phyloP scores from a whole-genome alignment of 2,329 filamentous ascomycete genomes.

The Ophiocordyceps camponoti-saundersi region DNA sequence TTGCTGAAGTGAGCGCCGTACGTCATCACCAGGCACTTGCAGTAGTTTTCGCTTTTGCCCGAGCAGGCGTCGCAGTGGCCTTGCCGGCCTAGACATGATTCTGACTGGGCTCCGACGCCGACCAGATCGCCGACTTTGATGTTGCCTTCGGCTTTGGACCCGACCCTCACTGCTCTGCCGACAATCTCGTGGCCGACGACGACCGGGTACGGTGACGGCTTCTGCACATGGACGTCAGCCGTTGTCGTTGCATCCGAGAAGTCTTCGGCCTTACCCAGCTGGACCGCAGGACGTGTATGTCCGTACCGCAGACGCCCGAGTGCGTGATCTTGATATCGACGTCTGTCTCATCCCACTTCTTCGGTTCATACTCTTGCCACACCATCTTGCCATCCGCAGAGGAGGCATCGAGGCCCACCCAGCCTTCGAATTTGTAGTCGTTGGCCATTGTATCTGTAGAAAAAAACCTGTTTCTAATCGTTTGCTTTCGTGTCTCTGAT shows the following conservation, averaged over 20 bases:
- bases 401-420: constrained; percentile 25
- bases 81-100: constrained; percentile 30
- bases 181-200: constrained; percentile 52
- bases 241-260: background rate
- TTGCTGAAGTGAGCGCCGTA: constrained; percentile 24
- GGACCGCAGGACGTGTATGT: constrained; percentile 39
- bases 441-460: constrained; percentile 9
- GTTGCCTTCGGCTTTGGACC: constrained; percentile 22
- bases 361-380: constrained; percentile 41
- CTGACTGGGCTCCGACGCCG: constrained; percentile 42
- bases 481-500: background rate
- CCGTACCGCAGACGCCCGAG: constrained; percentile 49
- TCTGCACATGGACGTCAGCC: background rate
- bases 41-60: constrained; percentile 23
- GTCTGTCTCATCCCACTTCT: constrained; percentile 48
- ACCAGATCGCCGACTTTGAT: constrained; percentile 47
- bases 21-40: constrained; percentile 26
- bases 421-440: constrained; percentile 32
- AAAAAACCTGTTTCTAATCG: background rate
- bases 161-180: constrained; percentile 37
- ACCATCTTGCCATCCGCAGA: constrained; percentile 33
- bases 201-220: constrained; percentile 18
- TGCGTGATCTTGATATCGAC: constrained; percentile 49
- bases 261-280: constrained; percentile 24
- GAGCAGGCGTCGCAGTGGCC: constrained; percentile 23